Conservation (phyloP, 2,329 filamentous ascomycete genomes). For the Penicillium sp. region DNA sequence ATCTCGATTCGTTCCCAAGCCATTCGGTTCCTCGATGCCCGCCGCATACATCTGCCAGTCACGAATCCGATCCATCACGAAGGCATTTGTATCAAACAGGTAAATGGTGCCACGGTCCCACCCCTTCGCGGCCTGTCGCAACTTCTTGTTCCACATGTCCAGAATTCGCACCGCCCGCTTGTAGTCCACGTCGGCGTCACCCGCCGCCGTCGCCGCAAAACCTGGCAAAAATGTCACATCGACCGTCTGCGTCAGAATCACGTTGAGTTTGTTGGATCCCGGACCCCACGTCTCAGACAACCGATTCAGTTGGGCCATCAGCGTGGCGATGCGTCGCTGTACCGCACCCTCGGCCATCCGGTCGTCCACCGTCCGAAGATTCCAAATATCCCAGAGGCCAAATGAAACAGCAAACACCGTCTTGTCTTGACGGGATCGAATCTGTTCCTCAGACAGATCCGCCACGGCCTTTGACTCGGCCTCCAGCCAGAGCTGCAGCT, state of each 20-base stretch:
- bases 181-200: conserved; percentile 16
- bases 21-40: conserved; percentile 31
- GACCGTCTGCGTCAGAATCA: conserved; percentile 34
- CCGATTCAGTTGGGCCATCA: conserved; percentile 30
- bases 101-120: conserved; percentile 34
- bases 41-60: conserved; percentile 33
- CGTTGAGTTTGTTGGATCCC: conserved; percentile 23
- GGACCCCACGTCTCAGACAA: conserved; percentile 25
- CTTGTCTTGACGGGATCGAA: conserved; percentile 22
- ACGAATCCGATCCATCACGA: conserved; percentile 35
- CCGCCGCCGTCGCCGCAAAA: conserved; percentile 20
- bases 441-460: conserved; percentile 18
- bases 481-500: conserved; percentile 32
- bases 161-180: conserved; percentile 31
- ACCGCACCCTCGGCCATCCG: conserved; percentile 22
- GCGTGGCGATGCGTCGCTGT: conserved; percentile 26
- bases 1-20: conserved; percentile 28
- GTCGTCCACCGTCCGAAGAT: conserved; percentile 24
- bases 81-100: conserved; percentile 37
- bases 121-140: conserved; percentile 24
- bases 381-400: conserved; percentile 38
- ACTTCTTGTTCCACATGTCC: conserved; percentile 31
- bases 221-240: conserved; percentile 39
- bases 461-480: conserved; percentile 25
- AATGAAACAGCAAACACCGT: conserved; percentile 36